Evolutionary conservation across 257 asterid species (phyloP).

Genomic region (Schizonepeta tenuifolia): DNA sequence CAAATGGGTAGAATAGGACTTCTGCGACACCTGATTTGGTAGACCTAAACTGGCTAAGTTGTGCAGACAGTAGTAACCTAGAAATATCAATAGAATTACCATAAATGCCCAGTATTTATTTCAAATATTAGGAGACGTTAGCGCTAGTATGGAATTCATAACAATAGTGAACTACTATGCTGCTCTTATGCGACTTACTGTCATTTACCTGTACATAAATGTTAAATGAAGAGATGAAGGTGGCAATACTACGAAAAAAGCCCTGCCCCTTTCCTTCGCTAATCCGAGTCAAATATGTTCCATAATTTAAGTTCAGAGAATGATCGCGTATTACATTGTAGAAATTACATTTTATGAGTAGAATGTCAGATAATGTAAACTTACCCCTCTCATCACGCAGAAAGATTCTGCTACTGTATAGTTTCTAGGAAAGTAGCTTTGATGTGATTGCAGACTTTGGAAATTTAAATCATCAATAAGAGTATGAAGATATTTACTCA

Average conservation of each 20-base stretch:
- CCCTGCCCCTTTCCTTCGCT: too few relatives aligned
- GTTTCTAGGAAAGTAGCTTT: not conserved
- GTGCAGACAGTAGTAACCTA: not conserved
- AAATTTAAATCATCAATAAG: constrained; percentile 5
- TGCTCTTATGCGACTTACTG: not conserved
- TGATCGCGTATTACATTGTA: not conserved
- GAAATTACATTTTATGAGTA: not conserved
- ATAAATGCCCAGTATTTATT: not conserved
- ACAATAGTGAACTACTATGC: not conserved
- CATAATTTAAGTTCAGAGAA: not conserved
- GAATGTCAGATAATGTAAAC: not conserved
- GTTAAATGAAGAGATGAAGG: not conserved
- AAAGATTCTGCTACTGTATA: not conserved
- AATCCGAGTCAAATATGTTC: not conserved
- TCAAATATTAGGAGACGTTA: not conserved
- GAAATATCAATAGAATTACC: not conserved
- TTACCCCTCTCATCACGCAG: not conserved
- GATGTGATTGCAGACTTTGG: constrained; percentile 1
- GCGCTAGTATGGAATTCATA: not conserved
- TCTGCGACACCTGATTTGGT: not conserved
- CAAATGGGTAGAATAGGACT: not conserved
- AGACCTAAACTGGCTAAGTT: not conserved
- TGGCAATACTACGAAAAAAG: too few relatives aligned
- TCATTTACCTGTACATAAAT: too few relatives aligned
- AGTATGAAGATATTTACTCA: constrained; percentile 47